Evolutionary conservation across 2,329 filamentous ascomycete genomes (phyloP), one percentile per base, ranked within the genome.

Genomic region (Penicillium sp.): DNA sequence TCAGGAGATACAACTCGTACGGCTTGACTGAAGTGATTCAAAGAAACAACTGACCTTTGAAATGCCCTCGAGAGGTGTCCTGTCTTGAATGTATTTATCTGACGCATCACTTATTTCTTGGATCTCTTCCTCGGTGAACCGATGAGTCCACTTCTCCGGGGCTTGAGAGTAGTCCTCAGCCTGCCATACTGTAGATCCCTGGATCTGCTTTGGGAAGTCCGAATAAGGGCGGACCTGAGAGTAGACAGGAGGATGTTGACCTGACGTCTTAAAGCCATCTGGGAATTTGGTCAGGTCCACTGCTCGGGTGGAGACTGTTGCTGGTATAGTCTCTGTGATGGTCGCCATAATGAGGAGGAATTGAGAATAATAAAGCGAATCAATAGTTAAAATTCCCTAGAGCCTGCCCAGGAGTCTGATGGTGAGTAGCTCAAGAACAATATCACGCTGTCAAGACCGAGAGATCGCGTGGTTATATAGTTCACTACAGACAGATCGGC

Each of bases 171-270:
- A 90, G 47, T 90, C 86, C 27, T 84, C 81, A 11, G 82, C 81
- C 52, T 82, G 80, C 90, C 90, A 93, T 16, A 90, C 83, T 0
- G 89, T 91, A 2, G 84, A 82, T 8, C 89, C 89, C 0, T 79
- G 80, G 67, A 91, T 90, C 56, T 86, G 76, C 57, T 84, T 84
- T 41, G 90, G 89, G 64, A 91, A 92, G 11, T 82, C 80, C 0
- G 80, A 77, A 72, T 90, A 92, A 0, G 88, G 84, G 51, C 77
- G 79, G 13, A 92, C 72, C 19, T 79, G 74, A 26, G 85, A 79
- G 68, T 86, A 87, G 21, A 89, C 70, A 1, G 90, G 90, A 21
- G 84, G 79, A 63, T 89, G 86, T 71, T 92, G 90, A 44, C 90
- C 90, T 0, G 87, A 82, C 21, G 85, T 87, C 69, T 84, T 86